phyloP scores from a whole-genome alignment of 2,329 filamentous ascomycete species.

The Zalaria sp. region DNA sequence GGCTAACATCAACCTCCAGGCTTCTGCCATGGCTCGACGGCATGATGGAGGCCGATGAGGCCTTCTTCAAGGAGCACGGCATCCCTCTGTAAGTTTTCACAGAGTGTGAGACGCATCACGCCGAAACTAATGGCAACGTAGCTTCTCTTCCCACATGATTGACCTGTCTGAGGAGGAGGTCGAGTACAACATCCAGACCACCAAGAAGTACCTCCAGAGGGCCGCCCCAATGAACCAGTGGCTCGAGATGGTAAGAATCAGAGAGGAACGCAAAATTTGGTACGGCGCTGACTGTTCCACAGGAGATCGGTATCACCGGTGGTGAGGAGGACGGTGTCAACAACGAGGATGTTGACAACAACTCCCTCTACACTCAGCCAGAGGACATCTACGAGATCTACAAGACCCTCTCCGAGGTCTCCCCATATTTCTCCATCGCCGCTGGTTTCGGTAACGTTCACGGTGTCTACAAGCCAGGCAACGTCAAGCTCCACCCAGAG shows the following conservation, averaged over 20 bases:
- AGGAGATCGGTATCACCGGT: slow-evolving; percentile 86
- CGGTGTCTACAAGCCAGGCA: slow-evolving; percentile 96
- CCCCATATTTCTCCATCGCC: slow-evolving; percentile 93
- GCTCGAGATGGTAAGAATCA: slow-evolving; percentile 77
- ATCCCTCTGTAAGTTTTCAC: slow-evolving; percentile 49
- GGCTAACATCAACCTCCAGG: slow-evolving; percentile 16
- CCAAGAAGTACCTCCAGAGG: slow-evolving; percentile 84
- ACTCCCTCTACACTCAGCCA: slow-evolving; percentile 92
- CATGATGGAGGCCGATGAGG: slow-evolving; percentile 88
- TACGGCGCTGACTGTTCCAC: slow-evolving; percentile 2
- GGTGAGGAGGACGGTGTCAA: slow-evolving; percentile 97
- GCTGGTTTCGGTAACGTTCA: slow-evolving; percentile 98
- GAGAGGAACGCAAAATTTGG: too few relatives aligned
- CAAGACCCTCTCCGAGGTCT: slow-evolving; percentile 72
- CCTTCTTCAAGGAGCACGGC: slow-evolving; percentile 83
- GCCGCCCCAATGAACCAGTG: slow-evolving; percentile 95
- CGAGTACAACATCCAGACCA: slow-evolving; percentile 83
- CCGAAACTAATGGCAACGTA: background rate
- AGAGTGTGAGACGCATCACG: background rate
- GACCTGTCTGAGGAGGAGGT: slow-evolving; percentile 88
- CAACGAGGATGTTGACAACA: slow-evolving; percentile 96
- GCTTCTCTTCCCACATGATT: slow-evolving; percentile 94
- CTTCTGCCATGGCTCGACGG: slow-evolving; percentile 95
- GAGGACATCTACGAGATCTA: slow-evolving; percentile 91
- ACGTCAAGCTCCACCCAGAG: slow-evolving; percentile 93